Conservation (phyloP, 2,329 filamentous ascomycete genomes). For the Fusarium albidum region DNA sequence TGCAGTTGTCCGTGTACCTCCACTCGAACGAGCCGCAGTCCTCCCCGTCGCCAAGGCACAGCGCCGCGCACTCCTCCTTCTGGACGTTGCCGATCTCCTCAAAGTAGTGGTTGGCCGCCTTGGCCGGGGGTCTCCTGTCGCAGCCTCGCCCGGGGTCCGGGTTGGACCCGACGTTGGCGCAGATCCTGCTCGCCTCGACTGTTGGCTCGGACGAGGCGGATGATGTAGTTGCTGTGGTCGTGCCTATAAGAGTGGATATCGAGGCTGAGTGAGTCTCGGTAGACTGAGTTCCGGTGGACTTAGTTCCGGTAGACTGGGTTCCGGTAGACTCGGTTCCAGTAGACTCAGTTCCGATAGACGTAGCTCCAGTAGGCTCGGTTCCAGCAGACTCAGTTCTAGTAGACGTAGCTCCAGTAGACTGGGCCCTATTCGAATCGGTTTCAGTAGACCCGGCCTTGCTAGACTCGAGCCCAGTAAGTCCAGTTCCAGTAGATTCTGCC, state of each 20-base stretch:
- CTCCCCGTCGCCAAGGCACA: not conserved
- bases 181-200: not conserved
- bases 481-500: not conserved
- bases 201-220: not conserved
- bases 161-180: conserved; percentile 6
- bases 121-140: not conserved
- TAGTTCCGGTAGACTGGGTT: not conserved
- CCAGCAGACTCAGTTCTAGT: not conserved
- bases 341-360: not conserved
- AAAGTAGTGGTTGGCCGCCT: not conserved
- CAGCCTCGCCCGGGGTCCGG: conserved; percentile 2
- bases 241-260: not conserved
- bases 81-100: conserved; percentile 2
- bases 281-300: not conserved
- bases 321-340: not conserved
- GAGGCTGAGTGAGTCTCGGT: not conserved
- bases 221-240: not conserved
- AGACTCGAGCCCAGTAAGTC: not conserved
- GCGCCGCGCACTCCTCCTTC: conserved; percentile 5
- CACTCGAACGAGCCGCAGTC: conserved; percentile 3
- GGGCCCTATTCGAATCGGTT: not conserved
- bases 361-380: not conserved
- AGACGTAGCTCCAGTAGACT: not conserved
- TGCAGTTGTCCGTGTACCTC: not conserved
- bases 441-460: too few species aligned